Evolutionary conservation across 192 early-diverging fungal species (phyloP).

Genomic region (Cetraspora pellucida): DNA sequence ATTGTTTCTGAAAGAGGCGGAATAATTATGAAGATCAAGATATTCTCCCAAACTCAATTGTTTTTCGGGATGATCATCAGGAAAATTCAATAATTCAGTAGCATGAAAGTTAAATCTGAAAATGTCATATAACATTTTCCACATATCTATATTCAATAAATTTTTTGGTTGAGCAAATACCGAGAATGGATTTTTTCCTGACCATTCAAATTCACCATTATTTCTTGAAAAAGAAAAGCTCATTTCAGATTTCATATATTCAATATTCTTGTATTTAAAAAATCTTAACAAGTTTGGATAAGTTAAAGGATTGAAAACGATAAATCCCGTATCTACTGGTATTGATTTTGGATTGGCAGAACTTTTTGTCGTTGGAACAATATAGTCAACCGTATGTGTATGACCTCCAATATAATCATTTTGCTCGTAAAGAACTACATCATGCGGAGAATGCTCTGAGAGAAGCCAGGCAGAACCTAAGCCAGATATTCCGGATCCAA

Average conservation of each 20-base stretch:
- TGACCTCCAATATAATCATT: slow-evolving; percentile 62
- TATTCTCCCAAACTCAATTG: slow-evolving; percentile 57
- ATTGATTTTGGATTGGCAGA: slow-evolving; percentile 32
- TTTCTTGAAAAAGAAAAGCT: slow-evolving; percentile 64
- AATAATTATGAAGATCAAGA: slow-evolving; percentile 54
- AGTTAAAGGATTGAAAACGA: slow-evolving; percentile 64
- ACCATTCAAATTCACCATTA: slow-evolving; percentile 65
- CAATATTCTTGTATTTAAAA: slow-evolving; percentile 48
- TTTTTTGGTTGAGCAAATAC: slow-evolving; percentile 61
- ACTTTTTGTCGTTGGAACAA: slow-evolving; percentile 33
- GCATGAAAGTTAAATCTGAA: slow-evolving; percentile 59
- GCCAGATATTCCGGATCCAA: slow-evolving; percentile 42
- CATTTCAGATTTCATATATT: slow-evolving; percentile 54
- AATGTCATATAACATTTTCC: slow-evolving; percentile 58
- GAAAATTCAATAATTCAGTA: slow-evolving; percentile 47
- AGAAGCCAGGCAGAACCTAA: slow-evolving; percentile 62
- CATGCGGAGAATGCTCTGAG: slow-evolving; percentile 37
- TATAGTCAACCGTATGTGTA: slow-evolving; percentile 63
- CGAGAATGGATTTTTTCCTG: slow-evolving; percentile 54
- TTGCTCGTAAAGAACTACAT: slow-evolving; percentile 55
- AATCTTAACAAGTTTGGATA: slow-evolving; percentile 65
- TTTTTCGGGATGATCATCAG: slow-evolving; percentile 40
- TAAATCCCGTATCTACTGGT: slow-evolving; percentile 71
- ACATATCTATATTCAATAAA: slow-evolving; percentile 49
- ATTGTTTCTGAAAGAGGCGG: slow-evolving; percentile 61